Evolutionary conservation across 768 basidiomycete species (phyloP), one percentile per base, ranked within the genome.

Genomic region (Termitomyces sp.): DNA sequence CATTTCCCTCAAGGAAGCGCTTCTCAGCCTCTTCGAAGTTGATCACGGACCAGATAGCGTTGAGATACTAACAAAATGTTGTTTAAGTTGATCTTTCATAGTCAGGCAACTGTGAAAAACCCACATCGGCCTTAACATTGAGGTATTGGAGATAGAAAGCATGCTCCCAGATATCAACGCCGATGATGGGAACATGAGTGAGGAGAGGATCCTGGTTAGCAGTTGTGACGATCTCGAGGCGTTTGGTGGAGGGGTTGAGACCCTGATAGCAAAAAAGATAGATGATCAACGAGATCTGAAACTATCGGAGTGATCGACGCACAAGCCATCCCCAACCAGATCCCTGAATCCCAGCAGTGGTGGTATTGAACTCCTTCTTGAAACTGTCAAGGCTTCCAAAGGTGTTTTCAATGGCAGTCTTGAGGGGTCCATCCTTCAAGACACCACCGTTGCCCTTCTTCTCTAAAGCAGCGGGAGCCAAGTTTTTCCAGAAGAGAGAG

Each of bases 301-400:
- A n/a, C 11, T 14, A 57, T 25, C 9, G 38, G 60, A 50, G 53
- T 7, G 38, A 57, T 43, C 43, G 14, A 86, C 90, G 70, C 70
- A 94, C 93, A 71, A 97, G 82, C 96, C 95, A 98, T 63, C 93
- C 95, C 95, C 96, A 97, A 45, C 94, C 95, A 56, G 89, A 92
- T 32, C 95, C 96, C 71, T 97, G 96, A 61, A 98, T 92, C 38
- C 76, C 92, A 46, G 87, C 86, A 48, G 94, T 93, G 47, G 88
- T 82, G 40, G 91, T 76, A 75, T 96, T 98, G 76, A 97, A 89
- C 71, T 93, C 83, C 69, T 84, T 86, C 77, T 86, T 86, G 66
- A 97, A 71, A 56, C 74, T 77, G 0, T 95, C 92, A 63, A 93
- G 66, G 60, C 81, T 78, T 57, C 92, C 93, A 67, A 88, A 98